These are phyloP conservation scores for Auriscalpium microsporum DNA, from an alignment of 768 basidiomycete genomes.

Conservation along the genomic window DNA sequence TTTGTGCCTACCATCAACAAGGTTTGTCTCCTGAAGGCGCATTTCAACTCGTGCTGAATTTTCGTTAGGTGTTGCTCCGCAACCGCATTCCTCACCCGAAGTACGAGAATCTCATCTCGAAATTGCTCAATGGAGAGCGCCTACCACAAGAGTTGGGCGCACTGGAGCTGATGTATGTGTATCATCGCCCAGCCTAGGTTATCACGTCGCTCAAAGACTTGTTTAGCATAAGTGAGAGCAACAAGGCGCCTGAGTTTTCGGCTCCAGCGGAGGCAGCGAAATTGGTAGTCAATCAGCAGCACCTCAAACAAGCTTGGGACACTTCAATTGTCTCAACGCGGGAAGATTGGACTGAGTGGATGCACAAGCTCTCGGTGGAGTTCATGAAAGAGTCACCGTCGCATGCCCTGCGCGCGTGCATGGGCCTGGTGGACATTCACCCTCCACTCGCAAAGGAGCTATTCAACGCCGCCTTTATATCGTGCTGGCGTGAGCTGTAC, in stretches of 20 bases:
- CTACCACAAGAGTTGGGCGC: slow-evolving; percentile 81
- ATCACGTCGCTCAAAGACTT: not conserved
- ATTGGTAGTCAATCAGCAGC: slow-evolving; percentile 92
- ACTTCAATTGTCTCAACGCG: slow-evolving; percentile 62
- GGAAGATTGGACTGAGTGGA: slow-evolving; percentile 95
- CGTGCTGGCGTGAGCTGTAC: slow-evolving; percentile 94
- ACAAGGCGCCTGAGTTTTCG: slow-evolving; percentile 61
- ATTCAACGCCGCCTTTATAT: slow-evolving; percentile 97
- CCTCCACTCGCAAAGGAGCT: slow-evolving; percentile 87
- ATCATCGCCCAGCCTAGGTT: not conserved
- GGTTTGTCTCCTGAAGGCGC: slow-evolving; percentile 32
- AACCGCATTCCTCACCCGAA: slow-evolving; percentile 71
- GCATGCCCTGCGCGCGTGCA: slow-evolving; percentile 92
- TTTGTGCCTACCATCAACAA: slow-evolving; percentile 97
- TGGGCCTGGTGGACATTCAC: slow-evolving; percentile 87
- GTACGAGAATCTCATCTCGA: slow-evolving; percentile 84
- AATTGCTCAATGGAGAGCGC: slow-evolving; percentile 85
- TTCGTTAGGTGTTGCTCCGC: slow-evolving; percentile 59
- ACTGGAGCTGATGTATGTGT: slow-evolving; percentile 56
- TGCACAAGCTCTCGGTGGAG: slow-evolving; percentile 85
- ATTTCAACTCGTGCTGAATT: not conserved
- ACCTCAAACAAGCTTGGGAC: slow-evolving; percentile 96
- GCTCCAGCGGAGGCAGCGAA: slow-evolving; percentile 74
- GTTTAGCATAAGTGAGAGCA: slow-evolving; percentile 45
- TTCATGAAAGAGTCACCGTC: slow-evolving; percentile 98